Evolutionary conservation across 768 basidiomycete genomes (phyloP).

Genomic region (Boletus coccyginus): DNA sequence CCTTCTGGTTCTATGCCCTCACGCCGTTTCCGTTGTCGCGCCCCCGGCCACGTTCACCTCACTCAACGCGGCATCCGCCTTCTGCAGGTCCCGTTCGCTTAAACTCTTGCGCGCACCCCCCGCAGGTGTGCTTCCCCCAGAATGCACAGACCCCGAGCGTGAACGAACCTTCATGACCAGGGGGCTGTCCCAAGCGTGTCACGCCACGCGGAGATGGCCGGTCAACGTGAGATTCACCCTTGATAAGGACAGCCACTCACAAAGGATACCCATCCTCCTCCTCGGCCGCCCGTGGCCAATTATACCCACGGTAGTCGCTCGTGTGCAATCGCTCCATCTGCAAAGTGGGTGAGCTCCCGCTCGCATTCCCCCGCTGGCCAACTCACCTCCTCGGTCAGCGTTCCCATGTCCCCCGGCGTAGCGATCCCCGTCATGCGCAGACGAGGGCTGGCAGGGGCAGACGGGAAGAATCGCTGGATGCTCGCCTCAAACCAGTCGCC

Average conservation of each 20-base stretch:
- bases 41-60: not conserved
- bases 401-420: slow-evolving; percentile 93
- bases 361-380: not conserved
- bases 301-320: slow-evolving; percentile 71
- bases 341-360: not conserved
- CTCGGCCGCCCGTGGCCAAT: slow-evolving; percentile 58
- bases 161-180: slow-evolving; percentile 89
- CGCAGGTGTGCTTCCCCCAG: slow-evolving; percentile 81
- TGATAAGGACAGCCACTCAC: slow-evolving; percentile 44
- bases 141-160: slow-evolving; percentile 71
- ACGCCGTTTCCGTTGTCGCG: no score
- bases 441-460: slow-evolving; percentile 86
- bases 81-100: slow-evolving; percentile 82
- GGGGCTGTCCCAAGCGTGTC: slow-evolving; percentile 49
- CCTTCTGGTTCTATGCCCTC: not conserved
- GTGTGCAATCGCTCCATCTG: slow-evolving; percentile 88
- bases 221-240: slow-evolving; percentile 1
- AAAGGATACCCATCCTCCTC: slow-evolving; percentile 92
- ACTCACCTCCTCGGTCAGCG: slow-evolving; percentile 78
- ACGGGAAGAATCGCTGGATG: slow-evolving; percentile 67
- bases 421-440: slow-evolving; percentile 70
- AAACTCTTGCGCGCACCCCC: slow-evolving; percentile 76
- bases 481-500: slow-evolving; percentile 42
- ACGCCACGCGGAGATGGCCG: slow-evolving; percentile 7
- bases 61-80: slow-evolving; percentile 84